These are phyloP conservation scores for Marchantia polymorpha DNA, from an alignment of 225 moss, liverwort and hornwort genomes.

Conservation along the genomic window DNA sequence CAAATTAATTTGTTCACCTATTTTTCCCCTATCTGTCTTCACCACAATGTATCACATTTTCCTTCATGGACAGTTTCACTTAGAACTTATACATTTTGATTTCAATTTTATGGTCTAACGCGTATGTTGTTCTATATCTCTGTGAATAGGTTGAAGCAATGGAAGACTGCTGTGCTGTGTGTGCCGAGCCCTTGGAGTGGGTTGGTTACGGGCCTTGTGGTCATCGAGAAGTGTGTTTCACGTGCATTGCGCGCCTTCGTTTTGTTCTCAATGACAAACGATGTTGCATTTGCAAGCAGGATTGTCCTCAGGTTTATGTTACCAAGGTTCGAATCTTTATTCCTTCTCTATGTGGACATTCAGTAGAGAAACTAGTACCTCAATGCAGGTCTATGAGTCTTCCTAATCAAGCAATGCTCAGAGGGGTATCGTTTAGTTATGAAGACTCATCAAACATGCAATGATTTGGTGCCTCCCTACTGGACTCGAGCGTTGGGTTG, in stretches of 20 bases:
- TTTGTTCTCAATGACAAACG: slow-evolving; percentile 71
- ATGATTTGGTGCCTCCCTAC: too few relatives aligned
- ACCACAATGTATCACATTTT: not conserved
- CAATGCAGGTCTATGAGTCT: too few relatives aligned
- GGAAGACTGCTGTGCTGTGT: slow-evolving; percentile 96
- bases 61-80: not conserved
- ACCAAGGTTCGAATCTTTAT: slow-evolving; percentile 46
- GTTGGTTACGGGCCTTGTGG: slow-evolving; percentile 93
- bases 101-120: not conserved
- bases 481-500: too few relatives aligned
- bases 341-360: not conserved
- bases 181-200: slow-evolving; percentile 89
- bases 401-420: too few relatives aligned
- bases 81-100: not conserved
- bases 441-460: too few relatives aligned
- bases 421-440: too few relatives aligned
- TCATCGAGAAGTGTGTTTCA: slow-evolving; percentile 82
- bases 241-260: slow-evolving; percentile 73
- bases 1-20: not conserved
- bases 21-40: not conserved
- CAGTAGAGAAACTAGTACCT: too few relatives aligned
- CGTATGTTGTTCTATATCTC: not conserved
- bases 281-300: slow-evolving; percentile 96
- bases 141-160: slow-evolving; percentile 27
- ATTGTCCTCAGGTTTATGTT: slow-evolving; percentile 64